Conservation (phyloP, 495 filamentous ascomycete species). For the Xylaria cubensis region DNA sequence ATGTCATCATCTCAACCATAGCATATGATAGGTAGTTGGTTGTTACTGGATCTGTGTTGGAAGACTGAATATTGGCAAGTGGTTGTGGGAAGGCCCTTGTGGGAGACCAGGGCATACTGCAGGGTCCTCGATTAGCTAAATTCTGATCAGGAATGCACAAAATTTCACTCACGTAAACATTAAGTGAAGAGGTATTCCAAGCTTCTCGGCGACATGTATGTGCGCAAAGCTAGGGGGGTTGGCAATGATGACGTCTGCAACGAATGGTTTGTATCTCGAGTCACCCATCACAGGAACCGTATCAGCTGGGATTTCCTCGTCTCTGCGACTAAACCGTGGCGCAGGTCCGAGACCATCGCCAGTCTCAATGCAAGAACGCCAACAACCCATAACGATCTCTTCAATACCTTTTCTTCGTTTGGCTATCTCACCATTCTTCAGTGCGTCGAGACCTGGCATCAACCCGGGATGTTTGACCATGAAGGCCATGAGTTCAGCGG, state of each 20-base stretch:
- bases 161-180: slow-evolving; percentile 75
- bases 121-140: slow-evolving; percentile 57
- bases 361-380: slow-evolving; percentile 72
- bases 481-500: slow-evolving; percentile 80
- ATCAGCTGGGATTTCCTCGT: slow-evolving; percentile 27
- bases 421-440: slow-evolving; percentile 72
- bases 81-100: slow-evolving; percentile 76
- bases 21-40: slow-evolving; percentile 79
- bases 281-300: slow-evolving; percentile 19
- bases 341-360: slow-evolving; percentile 55
- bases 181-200: slow-evolving; percentile 78
- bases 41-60: slow-evolving; percentile 63
- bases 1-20: slow-evolving; percentile 79
- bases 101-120: slow-evolving; percentile 66
- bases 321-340: slow-evolving; percentile 35
- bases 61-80: slow-evolving; percentile 69
- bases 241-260: slow-evolving; percentile 83
- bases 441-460: slow-evolving; percentile 71
- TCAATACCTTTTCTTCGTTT: slow-evolving; percentile 71
- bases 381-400: slow-evolving; percentile 77
- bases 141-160: background rate
- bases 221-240: slow-evolving; percentile 86
- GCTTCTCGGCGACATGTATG: slow-evolving; percentile 79
- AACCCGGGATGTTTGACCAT: slow-evolving; percentile 88
- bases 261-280: slow-evolving; percentile 62